Evolutionary conservation across 2,329 filamentous ascomycete genomes (phyloP), one percentile per base, ranked within the genome.

Genomic region (Sclerotiophoma versabilis): DNA sequence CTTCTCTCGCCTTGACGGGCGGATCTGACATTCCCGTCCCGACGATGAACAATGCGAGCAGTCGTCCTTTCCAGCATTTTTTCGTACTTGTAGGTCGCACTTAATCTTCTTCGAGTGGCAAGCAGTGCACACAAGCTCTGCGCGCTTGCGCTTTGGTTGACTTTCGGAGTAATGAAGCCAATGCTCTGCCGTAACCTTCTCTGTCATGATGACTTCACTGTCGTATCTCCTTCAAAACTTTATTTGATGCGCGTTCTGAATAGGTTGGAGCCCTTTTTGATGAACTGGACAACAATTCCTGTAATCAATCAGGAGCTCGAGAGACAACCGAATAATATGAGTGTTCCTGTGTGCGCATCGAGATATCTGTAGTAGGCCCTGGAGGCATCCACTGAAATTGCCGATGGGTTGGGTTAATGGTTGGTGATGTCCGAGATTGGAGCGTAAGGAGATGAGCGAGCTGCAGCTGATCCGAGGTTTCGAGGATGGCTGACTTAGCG

Each of bases 41-140:
- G 47, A 44, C 0, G 52, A 49, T 1, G 34, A 48, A 30, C 62
- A 65, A 22, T 62, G 58, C 11, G 50, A 60, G 27, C 62, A 65
- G 6, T 30, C 45, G n/a, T 62, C 34, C 5, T 48, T 41, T 15
- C 60, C 62, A 15, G 54, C 32, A 10, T 43, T 50, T 38, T 48
- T 59, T 12, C 54, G 54, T 4, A 33, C 25, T 42, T 63, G 58
- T 9, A 65, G 46, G 23, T 65, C 58, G 37, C 62, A 65, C 45
- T 65, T 65, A 25, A 65, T 49, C 46, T 65, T 65, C 37, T 62
- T 65, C 4, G 60, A 44, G 49, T 65, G 62, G 19, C 62, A 65
- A 14, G 52, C 39, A 9, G 58, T 30, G 32, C 62, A 65, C 17
- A 65, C 62, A 2, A 65, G 49, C 17, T 63, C 62, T n/a, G 62